A percentile compares a stretch with the other conserved stretches of the same genome.
These are phyloP conservation scores for Saccharomycopsis sp. DNA, from an alignment of 805 yeast genomes.

Conservation along the genomic window DNA sequence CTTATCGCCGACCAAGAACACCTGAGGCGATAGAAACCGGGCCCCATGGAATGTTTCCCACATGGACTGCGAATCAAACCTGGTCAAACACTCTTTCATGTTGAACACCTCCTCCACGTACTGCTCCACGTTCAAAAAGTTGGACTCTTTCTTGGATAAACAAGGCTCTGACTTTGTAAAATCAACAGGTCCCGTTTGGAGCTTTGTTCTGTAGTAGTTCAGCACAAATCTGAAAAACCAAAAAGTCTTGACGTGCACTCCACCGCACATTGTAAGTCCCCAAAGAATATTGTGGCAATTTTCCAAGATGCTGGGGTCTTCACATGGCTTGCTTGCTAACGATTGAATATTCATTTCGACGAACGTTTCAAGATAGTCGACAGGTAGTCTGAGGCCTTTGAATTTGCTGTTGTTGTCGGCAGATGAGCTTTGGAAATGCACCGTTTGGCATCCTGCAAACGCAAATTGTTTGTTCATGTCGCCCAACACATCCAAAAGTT, in stretches of 20 bases:
- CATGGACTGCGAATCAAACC: constrained; percentile 1
- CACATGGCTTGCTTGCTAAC: constrained; percentile 27
- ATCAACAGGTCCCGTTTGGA: constrained; percentile 4
- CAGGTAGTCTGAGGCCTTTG: too few relatives aligned
- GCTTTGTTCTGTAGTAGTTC: constrained; percentile 23
- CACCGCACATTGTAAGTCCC: constrained; percentile 38
- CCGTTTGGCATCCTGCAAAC: too few relatives aligned
- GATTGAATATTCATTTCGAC: too few relatives aligned
- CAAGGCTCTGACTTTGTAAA: neutral
- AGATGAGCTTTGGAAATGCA: too few relatives aligned
- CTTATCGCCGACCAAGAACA: too few relatives aligned
- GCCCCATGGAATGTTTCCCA: constrained; percentile 4
- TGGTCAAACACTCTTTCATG: constrained; percentile 1
- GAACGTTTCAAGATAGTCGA: too few relatives aligned
- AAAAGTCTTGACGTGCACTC: constrained; percentile 33
- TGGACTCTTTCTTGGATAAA: too few relatives aligned
- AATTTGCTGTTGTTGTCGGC: too few relatives aligned
- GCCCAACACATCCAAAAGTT: too few relatives aligned
- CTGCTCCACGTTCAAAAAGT: too few relatives aligned
- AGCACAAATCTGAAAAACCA: constrained; percentile 35
- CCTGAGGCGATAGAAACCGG: constrained; percentile 5
- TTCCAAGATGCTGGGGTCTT: constrained; percentile 30
- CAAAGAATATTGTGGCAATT: constrained; percentile 34
- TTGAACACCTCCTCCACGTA: neutral
- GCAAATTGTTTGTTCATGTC: too few relatives aligned